Evolutionary conservation across 352 stramenopile species (phyloP).

Genomic region (Globisporangium orthogonon): DNA sequence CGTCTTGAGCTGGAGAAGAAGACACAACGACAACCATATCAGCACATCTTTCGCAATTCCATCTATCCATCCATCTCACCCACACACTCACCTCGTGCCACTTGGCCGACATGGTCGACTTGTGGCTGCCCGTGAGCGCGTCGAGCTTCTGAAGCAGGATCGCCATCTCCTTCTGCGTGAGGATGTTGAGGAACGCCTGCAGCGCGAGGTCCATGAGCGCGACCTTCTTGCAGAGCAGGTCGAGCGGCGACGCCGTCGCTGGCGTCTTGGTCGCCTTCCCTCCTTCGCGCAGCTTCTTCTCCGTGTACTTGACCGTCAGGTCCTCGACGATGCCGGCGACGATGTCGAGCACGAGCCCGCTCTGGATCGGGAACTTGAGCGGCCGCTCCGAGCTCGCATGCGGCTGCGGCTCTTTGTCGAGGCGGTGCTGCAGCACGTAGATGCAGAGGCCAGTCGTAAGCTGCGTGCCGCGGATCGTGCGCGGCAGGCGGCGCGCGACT

Average conservation of each 20-base stretch:
- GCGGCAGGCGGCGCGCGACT: constrained; percentile 62
- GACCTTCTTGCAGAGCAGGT: constrained; percentile 78
- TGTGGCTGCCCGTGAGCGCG: constrained; percentile 57
- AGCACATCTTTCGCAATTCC: no score
- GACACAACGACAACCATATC: no score
- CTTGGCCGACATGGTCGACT: constrained; percentile 75
- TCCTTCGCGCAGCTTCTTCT: constrained; percentile 31
- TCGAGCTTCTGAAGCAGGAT: constrained; percentile 71
- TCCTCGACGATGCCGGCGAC: constrained; percentile 74
- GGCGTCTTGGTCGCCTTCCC: constrained; percentile 19
- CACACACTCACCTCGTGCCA: constrained; percentile 57
- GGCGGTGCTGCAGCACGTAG: constrained; percentile 78
- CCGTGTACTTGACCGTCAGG: constrained; percentile 61
- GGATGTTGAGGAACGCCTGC: constrained; percentile 69
- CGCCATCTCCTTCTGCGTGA: constrained; percentile 61
- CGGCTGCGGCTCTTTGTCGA: constrained; percentile 38
- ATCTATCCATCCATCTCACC: no score
- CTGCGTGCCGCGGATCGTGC: constrained; percentile 65
- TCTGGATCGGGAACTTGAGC: constrained; percentile 78
- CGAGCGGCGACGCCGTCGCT: constrained; percentile 33
- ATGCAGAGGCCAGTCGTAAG: constrained; percentile 69
- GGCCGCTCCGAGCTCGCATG: constrained; percentile 48
- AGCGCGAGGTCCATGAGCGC: constrained; percentile 79
- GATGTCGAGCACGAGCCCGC: constrained; percentile 71
- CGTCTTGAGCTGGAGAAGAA: constrained; percentile 50